These are phyloP conservation scores for Citeromyces matritensis DNA, from an alignment of 805 yeast genomes.

Conservation along the genomic window DNA sequence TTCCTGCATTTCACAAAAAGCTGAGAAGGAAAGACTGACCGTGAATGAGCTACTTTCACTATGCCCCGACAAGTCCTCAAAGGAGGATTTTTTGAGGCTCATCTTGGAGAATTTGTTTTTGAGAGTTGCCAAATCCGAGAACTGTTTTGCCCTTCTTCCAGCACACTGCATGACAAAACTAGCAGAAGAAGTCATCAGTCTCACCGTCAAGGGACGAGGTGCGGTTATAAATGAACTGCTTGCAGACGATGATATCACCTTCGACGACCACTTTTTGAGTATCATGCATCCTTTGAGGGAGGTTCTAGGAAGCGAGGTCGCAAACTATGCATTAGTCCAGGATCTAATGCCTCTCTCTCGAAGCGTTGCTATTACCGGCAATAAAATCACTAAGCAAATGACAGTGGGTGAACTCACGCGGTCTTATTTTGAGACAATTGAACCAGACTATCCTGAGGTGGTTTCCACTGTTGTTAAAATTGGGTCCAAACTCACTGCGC, in stretches of 20 bases:
- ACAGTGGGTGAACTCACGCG: slow-evolving; percentile 71
- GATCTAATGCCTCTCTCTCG: slow-evolving; percentile 20
- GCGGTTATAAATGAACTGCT: slow-evolving; percentile 38
- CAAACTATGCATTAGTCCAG: slow-evolving; percentile 39
- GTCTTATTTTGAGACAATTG: slow-evolving; percentile 58
- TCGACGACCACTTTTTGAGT: slow-evolving; percentile 18
- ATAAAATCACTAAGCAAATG: slow-evolving; percentile 47
- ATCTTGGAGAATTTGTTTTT: slow-evolving; percentile 31
- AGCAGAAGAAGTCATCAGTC: slow-evolving; percentile 65
- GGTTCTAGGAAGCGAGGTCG: slow-evolving; percentile 52
- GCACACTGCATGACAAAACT: slow-evolving; percentile 74
- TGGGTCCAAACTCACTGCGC: slow-evolving; percentile 58
- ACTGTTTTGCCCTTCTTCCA: slow-evolving; percentile 44
- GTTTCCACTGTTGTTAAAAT: slow-evolving; percentile 88
- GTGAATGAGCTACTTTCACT: slow-evolving; percentile 19
- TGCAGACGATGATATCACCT: slow-evolving; percentile 23
- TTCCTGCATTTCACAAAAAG: slow-evolving; percentile 5
- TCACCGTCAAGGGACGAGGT: slow-evolving; percentile 83
- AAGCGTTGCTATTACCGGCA: slow-evolving; percentile 8
- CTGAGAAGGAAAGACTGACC: slow-evolving; percentile 2
- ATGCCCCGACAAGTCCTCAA: slow-evolving; percentile 41
- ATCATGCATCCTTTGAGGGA: slow-evolving; percentile 65
- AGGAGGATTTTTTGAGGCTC: slow-evolving; percentile 41
- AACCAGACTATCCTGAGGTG: slow-evolving; percentile 71
- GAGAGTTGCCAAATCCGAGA: slow-evolving; percentile 24